phyloP scores from a whole-genome alignment of 2,329 filamentous ascomycete species.

The Teratosphaeria zuluensis region DNA sequence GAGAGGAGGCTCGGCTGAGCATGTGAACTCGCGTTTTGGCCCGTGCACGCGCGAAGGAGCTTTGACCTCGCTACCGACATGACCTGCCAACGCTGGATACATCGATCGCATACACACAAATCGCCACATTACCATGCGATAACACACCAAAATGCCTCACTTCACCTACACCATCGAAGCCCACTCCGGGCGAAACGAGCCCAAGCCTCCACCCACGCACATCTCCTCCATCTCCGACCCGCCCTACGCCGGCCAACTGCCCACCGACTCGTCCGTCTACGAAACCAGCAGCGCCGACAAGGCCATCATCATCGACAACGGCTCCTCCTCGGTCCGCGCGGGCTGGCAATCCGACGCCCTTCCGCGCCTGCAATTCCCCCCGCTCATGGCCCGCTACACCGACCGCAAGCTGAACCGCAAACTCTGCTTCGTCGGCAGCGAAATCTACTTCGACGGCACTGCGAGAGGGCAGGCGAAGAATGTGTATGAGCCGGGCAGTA shows the following conservation, averaged over 20 bases:
- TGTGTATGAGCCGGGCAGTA: constrained; percentile 82
- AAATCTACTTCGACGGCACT: constrained; percentile 91
- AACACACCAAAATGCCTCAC: constrained; percentile 23
- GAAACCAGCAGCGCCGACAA: constrained; percentile 52
- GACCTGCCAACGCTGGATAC: neutral
- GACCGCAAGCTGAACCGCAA: constrained; percentile 89
- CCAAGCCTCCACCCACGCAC: constrained; percentile 44
- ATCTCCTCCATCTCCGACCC: constrained; percentile 48
- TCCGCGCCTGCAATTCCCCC: constrained; percentile 73
- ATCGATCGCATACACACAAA: neutral
- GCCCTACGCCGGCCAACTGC: constrained; percentile 51
- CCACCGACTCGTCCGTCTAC: constrained; percentile 58
- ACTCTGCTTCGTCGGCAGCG: constrained; percentile 82
- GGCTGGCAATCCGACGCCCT: constrained; percentile 87
- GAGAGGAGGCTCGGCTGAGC: neutral
- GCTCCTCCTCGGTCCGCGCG: constrained; percentile 78
- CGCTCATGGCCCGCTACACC: constrained; percentile 88
- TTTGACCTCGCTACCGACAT: neutral
- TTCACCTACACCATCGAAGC: constrained; percentile 23
- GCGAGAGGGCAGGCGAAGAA: constrained; percentile 82
- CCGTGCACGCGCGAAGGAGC: neutral
- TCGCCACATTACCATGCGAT: neutral
- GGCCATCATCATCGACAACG: constrained; percentile 97
- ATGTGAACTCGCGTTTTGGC: neutral
- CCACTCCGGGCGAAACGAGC: constrained; percentile 29